phyloP scores from a whole-genome alignment of 805 yeast genomes.

The Suhomyces sp. region DNA sequence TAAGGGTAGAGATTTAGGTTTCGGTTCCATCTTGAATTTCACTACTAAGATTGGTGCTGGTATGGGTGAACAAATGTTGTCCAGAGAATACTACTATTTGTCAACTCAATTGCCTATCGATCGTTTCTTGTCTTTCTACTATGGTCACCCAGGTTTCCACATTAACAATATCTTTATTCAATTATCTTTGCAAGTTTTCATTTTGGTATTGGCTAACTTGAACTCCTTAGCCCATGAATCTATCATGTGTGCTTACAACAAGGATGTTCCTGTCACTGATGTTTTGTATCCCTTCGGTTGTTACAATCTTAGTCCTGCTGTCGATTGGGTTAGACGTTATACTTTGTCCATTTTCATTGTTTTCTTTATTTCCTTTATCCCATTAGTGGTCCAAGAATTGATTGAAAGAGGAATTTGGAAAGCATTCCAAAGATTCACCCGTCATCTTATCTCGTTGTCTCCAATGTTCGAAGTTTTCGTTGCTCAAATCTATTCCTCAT shows the following conservation, averaged over 20 bases:
- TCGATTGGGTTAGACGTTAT: constrained; percentile 81
- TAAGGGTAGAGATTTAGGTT: constrained; percentile 87
- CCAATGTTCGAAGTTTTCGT: constrained; percentile 84
- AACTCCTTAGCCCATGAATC: constrained; percentile 74
- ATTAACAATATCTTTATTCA: constrained; percentile 77
- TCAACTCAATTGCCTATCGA: constrained; percentile 81
- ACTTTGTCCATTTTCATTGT: constrained; percentile 79
- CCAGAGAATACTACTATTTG: constrained; percentile 78
- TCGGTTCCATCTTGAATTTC: constrained; percentile 81
- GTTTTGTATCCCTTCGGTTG: constrained; percentile 66
- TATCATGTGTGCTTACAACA: constrained; percentile 65
- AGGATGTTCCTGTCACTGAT: constrained; percentile 66
- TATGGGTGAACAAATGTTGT: constrained; percentile 88
- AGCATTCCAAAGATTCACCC: constrained; percentile 65
- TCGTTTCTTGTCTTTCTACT: constrained; percentile 78
- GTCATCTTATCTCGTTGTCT: constrained; percentile 68
- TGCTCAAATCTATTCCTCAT: constrained; percentile 73
- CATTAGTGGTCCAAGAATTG: constrained; percentile 75
- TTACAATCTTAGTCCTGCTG: constrained; percentile 68
- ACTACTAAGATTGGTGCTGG: constrained; percentile 90
- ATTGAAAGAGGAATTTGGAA: constrained; percentile 81
- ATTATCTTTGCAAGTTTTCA: constrained; percentile 69
- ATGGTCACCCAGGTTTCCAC: constrained; percentile 87
- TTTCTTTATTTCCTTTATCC: constrained; percentile 76
- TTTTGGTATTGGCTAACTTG: constrained; percentile 67